Percentiles rank a stretch among this genome's conserved stretches.
These are phyloP conservation scores for Porphyra umbilicalis DNA, from an alignment of 31 red algal species.

Conservation along the genomic window DNA sequence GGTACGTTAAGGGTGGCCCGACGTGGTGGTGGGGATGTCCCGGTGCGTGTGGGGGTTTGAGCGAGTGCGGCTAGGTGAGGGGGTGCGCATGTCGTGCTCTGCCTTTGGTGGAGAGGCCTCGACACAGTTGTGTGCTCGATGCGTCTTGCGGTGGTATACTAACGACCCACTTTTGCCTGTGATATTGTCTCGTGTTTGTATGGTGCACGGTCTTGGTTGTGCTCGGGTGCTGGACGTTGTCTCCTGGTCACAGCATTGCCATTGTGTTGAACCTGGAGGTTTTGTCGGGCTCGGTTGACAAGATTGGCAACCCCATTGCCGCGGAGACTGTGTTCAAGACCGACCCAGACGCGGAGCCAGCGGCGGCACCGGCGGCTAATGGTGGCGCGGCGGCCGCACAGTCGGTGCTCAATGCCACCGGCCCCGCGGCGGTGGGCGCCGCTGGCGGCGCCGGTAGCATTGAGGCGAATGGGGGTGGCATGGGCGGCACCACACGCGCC, in stretches of 20 bases:
- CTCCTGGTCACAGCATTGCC: constrained; percentile 23
- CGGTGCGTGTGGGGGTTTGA: too few relatives aligned
- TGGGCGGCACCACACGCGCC: too few relatives aligned
- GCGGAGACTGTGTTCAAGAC: constrained; percentile 4
- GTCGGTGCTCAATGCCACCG: not conserved
- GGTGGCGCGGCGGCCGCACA: not conserved
- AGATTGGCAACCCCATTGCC: constrained; percentile 68
- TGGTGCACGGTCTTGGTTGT: not conserved
- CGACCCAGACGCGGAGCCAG: constrained; percentile 2
- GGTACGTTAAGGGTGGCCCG: not conserved
- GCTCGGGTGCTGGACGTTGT: not conserved
- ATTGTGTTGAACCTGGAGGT: constrained; percentile 85
- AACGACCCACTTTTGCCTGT: too few relatives aligned
- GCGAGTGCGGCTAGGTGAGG: too few relatives aligned
- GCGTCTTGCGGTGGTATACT: not conserved
- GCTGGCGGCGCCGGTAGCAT: not conserved
- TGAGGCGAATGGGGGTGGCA: not conserved
- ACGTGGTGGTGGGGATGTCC: not conserved
- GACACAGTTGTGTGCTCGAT: not conserved
- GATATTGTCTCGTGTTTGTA: too few relatives aligned
- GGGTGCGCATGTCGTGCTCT: not conserved
- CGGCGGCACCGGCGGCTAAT: constrained; percentile 3
- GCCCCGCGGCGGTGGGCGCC: not conserved
- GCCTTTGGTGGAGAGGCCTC: not conserved
- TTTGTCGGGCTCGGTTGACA: constrained; percentile 20